phyloP scores from a whole-genome alignment of 164 flowering plant species.

The Kalanchoe fedtschenkoi region DNA sequence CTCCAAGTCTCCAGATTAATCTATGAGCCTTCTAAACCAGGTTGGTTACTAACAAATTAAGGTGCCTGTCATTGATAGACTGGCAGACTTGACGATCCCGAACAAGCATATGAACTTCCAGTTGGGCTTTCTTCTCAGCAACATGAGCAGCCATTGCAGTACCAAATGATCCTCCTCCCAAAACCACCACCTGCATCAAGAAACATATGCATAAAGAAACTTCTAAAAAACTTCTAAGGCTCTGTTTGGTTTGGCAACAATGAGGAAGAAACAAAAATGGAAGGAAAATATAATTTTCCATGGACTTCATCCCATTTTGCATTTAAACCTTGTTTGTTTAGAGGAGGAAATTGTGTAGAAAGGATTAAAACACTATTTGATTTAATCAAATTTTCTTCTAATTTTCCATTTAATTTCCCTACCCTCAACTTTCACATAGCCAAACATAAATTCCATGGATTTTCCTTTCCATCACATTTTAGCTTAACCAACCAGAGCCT shows the following conservation, averaged over 20 bases:
- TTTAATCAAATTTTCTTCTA: too few species aligned
- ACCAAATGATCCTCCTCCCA: conserved; percentile 98
- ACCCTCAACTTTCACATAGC: too few species aligned
- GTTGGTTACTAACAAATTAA: conserved; percentile 39
- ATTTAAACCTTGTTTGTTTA: background rate
- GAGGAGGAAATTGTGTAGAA: background rate
- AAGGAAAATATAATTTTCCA: background rate
- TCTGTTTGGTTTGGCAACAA: background rate
- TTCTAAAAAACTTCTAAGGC: background rate
- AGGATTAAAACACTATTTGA: too few species aligned
- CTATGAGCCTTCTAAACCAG: background rate
- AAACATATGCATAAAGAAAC: background rate
- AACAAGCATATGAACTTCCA: conserved; percentile 80
- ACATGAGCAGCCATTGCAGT: conserved; percentile 98
- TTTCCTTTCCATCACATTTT: too few species aligned
- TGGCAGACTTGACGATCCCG: conserved; percentile 68
- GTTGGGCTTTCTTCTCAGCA: conserved; percentile 52
- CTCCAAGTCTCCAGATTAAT: background rate
- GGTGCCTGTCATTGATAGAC: conserved; percentile 64
- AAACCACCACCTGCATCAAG: conserved; percentile 66
- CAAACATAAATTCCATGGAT: too few species aligned
- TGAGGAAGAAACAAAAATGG: background rate
- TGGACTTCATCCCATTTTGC: too few species aligned
- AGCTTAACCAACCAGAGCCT: too few species aligned
- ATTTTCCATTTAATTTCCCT: too few species aligned